Evolutionary conservation across 2,329 filamentous ascomycete species (phyloP), one percentile per base, ranked within the genome.

Genomic region (Cordyceps tenuipes): DNA sequence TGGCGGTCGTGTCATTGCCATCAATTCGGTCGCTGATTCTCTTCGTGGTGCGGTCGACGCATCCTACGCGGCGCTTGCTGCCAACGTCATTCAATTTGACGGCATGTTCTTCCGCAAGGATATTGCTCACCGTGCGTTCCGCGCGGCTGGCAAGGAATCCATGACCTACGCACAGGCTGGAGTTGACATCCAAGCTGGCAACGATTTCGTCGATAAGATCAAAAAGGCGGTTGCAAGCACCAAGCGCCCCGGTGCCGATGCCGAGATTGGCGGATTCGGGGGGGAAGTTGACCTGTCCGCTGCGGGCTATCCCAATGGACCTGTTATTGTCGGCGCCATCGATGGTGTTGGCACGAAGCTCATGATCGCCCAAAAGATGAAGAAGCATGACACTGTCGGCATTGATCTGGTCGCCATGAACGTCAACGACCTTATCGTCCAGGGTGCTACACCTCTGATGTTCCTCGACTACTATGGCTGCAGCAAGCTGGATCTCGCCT

Each of bases 371-470:
- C 93, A 97, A 71, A 84, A 86, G 13, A 89, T 95, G 77, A 82
- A 86, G 67, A 91, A 95, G 76, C 94, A 97, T 75, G 87, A 93
- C 73, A 96, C 92, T 3, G 93, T 99, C 12, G 94, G 94, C 62
- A 91, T 99, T 67, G 94, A 99, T 71, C 83, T 99, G 41, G 94
- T 99, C 4, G 94, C 94, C 66, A 97, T 97, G 93, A 97, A 97
- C 73, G 94, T 97, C 71, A 99, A 99, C 73, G 94, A 99, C 70
- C 82, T 99, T 0, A 87, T 99, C 56, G 94, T 97, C 9, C 92
- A 97, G 77, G 94, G 94, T 59, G 94, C 94, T 13, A 90, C 94
- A 66, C 92, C 94, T 2, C 81, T 97, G 64, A 94, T 94, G 80
- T 97, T 99, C 82, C 86, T 97, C 63, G 94, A 99, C 78, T 97